phyloP scores from a whole-genome alignment of 1,284 basidiomycete species.

The Microbotryum intermedium region DNA sequence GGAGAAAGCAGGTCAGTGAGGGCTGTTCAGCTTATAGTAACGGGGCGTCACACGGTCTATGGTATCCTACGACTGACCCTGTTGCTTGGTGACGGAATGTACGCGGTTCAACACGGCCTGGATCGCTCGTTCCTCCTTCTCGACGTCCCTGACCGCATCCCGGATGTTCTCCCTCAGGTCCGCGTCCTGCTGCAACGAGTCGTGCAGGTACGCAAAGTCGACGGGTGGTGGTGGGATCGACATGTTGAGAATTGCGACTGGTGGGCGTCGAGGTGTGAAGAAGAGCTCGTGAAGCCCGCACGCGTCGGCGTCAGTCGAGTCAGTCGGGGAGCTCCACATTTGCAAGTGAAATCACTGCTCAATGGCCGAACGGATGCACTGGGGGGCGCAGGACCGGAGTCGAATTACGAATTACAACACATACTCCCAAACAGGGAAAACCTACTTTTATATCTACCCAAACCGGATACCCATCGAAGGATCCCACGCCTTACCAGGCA shows the following conservation, averaged over 20 bases:
- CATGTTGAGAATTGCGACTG: too few relatives aligned
- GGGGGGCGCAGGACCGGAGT: too few relatives aligned
- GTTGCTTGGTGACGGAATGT: slow-evolving; percentile 7
- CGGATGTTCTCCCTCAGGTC: slow-evolving; percentile 26
- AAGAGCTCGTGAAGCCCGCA: neutral
- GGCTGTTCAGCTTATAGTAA: neutral
- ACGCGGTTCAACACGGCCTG: slow-evolving; percentile 13
- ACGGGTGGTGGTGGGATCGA: neutral
- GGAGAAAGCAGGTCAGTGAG: neutral
- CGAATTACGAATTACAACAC: too few relatives aligned
- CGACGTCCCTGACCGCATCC: slow-evolving; percentile 21
- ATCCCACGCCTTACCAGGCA: too few relatives aligned
- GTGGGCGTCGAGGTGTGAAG: neutral
- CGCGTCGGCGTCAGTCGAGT: too few relatives aligned
- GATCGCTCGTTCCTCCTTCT: slow-evolving; percentile 12
- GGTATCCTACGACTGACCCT: neutral
- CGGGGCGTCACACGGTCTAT: too few relatives aligned
- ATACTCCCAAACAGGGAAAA: too few relatives aligned
- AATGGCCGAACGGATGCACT: too few relatives aligned
- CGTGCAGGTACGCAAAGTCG: slow-evolving; percentile 20
- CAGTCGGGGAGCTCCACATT: too few relatives aligned
- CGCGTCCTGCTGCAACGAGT: slow-evolving; percentile 18
- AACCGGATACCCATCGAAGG: too few relatives aligned
- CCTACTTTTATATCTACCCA: too few relatives aligned
- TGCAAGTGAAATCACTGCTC: too few relatives aligned